phyloP scores from a whole-genome alignment of 2,329 filamentous ascomycete genomes.

The Alternaria sp. region DNA sequence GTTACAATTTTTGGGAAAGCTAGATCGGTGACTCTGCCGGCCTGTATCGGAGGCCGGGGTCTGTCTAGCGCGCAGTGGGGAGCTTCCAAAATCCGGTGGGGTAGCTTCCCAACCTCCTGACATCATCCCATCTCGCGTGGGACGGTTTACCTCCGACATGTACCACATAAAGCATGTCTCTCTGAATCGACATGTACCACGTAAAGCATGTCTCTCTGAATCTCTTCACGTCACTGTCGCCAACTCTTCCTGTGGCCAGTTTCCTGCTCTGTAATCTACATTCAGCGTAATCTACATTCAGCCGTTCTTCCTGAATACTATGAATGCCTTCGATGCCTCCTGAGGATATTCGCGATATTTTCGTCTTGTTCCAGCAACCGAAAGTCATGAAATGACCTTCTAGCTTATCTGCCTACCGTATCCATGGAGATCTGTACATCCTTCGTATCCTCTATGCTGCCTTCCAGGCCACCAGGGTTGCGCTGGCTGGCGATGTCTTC shows the following conservation, averaged over 20 bases:
- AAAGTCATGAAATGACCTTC: neutral
- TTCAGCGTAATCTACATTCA: no score
- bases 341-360: neutral
- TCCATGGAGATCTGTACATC: neutral
- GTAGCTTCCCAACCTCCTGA: conserved; percentile 1
- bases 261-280: no score
- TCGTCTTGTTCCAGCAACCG: neutral
- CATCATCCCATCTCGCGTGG: neutral
- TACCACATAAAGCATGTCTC: neutral
- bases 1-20: conserved; percentile 11
- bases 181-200: neutral
- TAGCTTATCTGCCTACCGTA: neutral
- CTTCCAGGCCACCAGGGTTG: neutral
- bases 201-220: no score
- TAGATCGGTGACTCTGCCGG: conserved; percentile 11
- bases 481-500: neutral
- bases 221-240: no score
- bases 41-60: conserved; percentile 20
- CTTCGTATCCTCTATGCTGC: neutral
- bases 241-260: no score
- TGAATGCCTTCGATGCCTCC: no score
- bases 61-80: neutral
- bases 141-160: neutral
- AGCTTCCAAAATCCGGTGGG: neutral
- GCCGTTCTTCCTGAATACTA: no score